Conservation (phyloP, 2,329 filamentous ascomycete species). For the Arthrobotrys sinensis region DNA sequence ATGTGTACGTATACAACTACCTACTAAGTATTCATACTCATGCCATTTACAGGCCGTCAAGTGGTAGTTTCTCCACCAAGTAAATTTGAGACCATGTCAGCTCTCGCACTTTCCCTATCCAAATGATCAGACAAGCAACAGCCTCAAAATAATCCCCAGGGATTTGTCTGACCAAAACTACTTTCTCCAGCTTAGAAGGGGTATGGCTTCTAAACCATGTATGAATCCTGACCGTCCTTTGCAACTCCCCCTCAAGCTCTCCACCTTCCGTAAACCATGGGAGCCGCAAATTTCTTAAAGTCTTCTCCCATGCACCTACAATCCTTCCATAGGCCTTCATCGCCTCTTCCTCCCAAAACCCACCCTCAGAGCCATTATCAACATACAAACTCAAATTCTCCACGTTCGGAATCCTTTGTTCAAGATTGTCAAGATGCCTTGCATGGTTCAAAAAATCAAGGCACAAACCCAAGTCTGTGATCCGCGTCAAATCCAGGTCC, state of each 20-base stretch:
- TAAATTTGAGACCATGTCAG: background rate
- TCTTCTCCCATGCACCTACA: conserved; percentile 10
- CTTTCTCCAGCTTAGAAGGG: background rate
- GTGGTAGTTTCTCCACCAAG: background rate
- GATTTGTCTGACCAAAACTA: background rate
- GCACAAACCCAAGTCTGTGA: conserved; percentile 1
- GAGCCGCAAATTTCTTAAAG: conserved; percentile 8
- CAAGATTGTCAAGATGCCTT: background rate
- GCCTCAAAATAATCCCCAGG: background rate
- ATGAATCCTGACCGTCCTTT: background rate
- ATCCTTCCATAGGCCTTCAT: conserved; percentile 20
- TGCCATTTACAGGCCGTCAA: conserved; percentile 5
- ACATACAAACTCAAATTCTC: conserved; percentile 37
- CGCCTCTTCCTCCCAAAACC: conserved; percentile 17
- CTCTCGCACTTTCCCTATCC: background rate
- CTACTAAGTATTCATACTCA: no score
- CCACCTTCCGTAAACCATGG: conserved; percentile 20
- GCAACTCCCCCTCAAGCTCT: background rate
- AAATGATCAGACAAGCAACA: background rate
- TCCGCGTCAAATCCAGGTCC: background rate
- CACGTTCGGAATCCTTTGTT: conserved; percentile 20
- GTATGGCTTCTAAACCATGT: background rate
- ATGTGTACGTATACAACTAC: no score
- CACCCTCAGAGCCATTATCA: conserved; percentile 6
- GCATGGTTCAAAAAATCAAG: conserved; percentile 2